Percentiles rank a stretch among this genome's conserved stretches.
Evolutionary conservation across 192 early-diverging fungal species (phyloP).

Genomic region (Dissophora globulifera): DNA sequence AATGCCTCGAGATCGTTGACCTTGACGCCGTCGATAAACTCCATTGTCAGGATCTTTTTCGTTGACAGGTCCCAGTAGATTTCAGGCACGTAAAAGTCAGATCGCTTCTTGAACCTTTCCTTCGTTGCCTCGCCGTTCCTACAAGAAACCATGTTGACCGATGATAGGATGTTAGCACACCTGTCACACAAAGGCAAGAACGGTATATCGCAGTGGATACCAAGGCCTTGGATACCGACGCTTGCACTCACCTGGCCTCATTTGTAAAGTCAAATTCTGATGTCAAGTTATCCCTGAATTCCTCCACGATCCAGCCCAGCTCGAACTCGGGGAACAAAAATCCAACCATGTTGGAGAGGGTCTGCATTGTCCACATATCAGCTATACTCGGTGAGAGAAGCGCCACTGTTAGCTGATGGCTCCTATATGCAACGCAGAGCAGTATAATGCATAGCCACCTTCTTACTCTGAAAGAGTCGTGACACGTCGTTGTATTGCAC

Average conservation of each 20-base stretch:
- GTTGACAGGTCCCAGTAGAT: conserved; percentile 59
- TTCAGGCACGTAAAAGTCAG: conserved; percentile 56
- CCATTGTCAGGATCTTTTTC: conserved; percentile 61
- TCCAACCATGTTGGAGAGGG: conserved; percentile 57
- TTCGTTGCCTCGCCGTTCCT: conserved; percentile 59
- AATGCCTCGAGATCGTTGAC: conserved; percentile 60
- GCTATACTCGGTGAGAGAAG: conserved; percentile 26
- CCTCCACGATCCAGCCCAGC: conserved; percentile 59
- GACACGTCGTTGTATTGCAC: conserved; percentile 60
- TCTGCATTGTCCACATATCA: conserved; percentile 62
- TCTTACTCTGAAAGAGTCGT: conserved; percentile 56
- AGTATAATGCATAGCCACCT: too few species aligned
- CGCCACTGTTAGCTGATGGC: too few species aligned
- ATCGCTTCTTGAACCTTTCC: conserved; percentile 56
- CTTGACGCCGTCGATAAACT: conserved; percentile 62
- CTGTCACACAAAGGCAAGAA: too few species aligned
- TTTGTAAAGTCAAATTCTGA: conserved; percentile 61
- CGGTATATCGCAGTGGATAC: too few species aligned
- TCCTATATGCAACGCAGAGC: too few species aligned
- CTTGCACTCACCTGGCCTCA: conserved; percentile 43
- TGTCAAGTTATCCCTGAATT: conserved; percentile 58
- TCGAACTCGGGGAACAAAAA: conserved; percentile 60
- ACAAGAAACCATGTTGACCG: not conserved
- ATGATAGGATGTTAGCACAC: too few species aligned
- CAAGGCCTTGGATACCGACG: not conserved